Evolutionary conservation across 139 green algal genomes (phyloP), one percentile per base, ranked within the genome.

Genomic region (Chloropicon primus): DNA sequence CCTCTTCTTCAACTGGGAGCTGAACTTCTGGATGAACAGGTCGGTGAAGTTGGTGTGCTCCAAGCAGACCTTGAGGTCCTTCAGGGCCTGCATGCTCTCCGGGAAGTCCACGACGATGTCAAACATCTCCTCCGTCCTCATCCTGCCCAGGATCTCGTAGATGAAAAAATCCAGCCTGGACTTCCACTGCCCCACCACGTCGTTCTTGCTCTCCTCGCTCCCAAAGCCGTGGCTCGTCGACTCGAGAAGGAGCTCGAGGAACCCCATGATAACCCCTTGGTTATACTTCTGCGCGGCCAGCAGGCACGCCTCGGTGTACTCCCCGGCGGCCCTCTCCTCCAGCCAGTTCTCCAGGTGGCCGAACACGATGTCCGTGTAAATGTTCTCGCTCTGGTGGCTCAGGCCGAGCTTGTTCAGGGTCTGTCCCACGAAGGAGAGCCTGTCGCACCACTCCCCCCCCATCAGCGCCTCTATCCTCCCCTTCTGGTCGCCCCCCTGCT

Each of bases 31-130:
- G n/a, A 88, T 82, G 77, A 89, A 85, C 22, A 72, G 76, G 24
- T 74, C 23, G 17, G 71, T 27, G 73, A 90, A 83, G 76, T 81
- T 92, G 26, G 90, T 94, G 74, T 92, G 80, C 10, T 71, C 27
- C 53, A 97, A 77, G 83, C 93, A 97, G 0, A 86, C 80, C 0
- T 83, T 82, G 24, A 96, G 72, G 86, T 94, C 88, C 10, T 76
- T 25, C 29, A 88, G 22, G 74, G n/a, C n/a, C 5, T 2, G 22
- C 2, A 79, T 5, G 10, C 54, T 80, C 5, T 90, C 87, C 0
- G 91, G 91, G 74, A 89, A 93, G 54, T 96, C 92, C 24, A 93
- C 86, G 53, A 97, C 90, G 26, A 97, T 92, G 81, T 97, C 92
- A 84, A 98, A 98, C 83, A 97, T 87, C 73, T 93, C 78, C 2